A percentile compares a stretch with the other conserved stretches of the same genome.
Evolutionary conservation across 176 grass and related monocot genomes (phyloP).

Genomic region (Bolboschoenus planiculmis): DNA sequence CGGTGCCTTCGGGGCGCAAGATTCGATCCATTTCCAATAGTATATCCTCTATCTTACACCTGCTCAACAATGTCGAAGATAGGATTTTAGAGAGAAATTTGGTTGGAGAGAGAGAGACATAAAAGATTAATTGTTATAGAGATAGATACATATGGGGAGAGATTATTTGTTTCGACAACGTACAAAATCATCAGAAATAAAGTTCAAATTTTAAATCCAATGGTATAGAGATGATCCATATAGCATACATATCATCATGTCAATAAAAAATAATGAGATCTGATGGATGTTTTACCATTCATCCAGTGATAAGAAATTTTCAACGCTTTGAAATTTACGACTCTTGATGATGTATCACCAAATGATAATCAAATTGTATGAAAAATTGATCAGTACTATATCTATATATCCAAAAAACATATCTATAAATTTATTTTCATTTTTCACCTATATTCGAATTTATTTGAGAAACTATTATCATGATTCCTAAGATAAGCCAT

Average conservation of each 20-base stretch:
- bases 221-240: too few species aligned
- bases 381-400: neutral
- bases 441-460: neutral
- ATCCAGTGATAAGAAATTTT: neutral
- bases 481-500: neutral
- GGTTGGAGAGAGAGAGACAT: neutral
- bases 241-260: neutral
- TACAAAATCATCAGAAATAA: too few species aligned
- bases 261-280: neutral
- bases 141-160: neutral
- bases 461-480: neutral
- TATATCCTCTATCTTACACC: slow-evolving; percentile 77
- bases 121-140: too few species aligned
- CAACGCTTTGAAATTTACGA: neutral
- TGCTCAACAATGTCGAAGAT: slow-evolving; percentile 15
- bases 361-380: neutral
- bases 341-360: neutral
- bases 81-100: slow-evolving; percentile 10
- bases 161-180: too few species aligned
- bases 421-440: neutral
- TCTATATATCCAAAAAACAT: neutral
- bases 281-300: neutral
- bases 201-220: neutral
- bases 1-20: slow-evolving; percentile 67
- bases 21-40: slow-evolving; percentile 90